These are phyloP conservation scores for Cenococcum geophilum DNA, from an alignment of 495 filamentous ascomycete genomes.

Conservation along the genomic window DNA sequence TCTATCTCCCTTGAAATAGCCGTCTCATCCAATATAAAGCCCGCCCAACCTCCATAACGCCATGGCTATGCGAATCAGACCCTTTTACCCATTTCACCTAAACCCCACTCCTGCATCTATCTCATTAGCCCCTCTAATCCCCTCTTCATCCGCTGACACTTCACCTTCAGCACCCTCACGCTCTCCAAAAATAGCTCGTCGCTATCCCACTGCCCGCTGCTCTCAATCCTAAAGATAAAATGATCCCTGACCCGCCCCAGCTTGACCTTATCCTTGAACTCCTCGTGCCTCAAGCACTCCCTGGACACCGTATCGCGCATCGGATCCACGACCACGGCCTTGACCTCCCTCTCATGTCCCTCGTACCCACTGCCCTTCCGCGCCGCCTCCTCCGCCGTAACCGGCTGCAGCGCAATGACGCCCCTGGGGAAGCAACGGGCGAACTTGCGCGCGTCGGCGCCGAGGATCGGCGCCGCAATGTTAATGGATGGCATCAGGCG, in stretches of 20 bases:
- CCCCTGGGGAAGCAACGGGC: slow-evolving; percentile 82
- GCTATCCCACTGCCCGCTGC: slow-evolving; percentile 85
- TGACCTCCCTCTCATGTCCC: slow-evolving; percentile 64
- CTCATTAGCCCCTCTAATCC: slow-evolving; percentile 52
- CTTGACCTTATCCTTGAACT: slow-evolving; percentile 93
- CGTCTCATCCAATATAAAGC: not conserved
- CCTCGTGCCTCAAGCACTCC: slow-evolving; percentile 83
- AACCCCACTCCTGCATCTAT: slow-evolving; percentile 25
- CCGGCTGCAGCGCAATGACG: slow-evolving; percentile 72
- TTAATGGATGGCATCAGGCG: slow-evolving; percentile 80
- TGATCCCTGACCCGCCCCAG: slow-evolving; percentile 85
- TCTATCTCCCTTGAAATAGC: not conserved
- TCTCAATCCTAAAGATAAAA: slow-evolving; percentile 95
- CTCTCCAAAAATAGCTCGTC: slow-evolving; percentile 86
- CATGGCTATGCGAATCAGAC: not conserved
- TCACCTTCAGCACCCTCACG: slow-evolving; percentile 74
- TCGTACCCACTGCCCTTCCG: slow-evolving; percentile 59
- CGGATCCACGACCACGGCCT: slow-evolving; percentile 77
- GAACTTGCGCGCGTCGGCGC: slow-evolving; percentile 82
- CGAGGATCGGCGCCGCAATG: slow-evolving; percentile 75
- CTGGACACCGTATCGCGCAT: slow-evolving; percentile 88
- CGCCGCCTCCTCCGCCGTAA: slow-evolving; percentile 60
- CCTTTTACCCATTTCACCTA: not conserved
- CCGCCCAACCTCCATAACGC: not conserved
- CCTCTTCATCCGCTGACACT: slow-evolving; percentile 60